Evolutionary conservation across 352 stramenopile genomes (phyloP).

Genomic region (Blastocystis sp.): DNA sequence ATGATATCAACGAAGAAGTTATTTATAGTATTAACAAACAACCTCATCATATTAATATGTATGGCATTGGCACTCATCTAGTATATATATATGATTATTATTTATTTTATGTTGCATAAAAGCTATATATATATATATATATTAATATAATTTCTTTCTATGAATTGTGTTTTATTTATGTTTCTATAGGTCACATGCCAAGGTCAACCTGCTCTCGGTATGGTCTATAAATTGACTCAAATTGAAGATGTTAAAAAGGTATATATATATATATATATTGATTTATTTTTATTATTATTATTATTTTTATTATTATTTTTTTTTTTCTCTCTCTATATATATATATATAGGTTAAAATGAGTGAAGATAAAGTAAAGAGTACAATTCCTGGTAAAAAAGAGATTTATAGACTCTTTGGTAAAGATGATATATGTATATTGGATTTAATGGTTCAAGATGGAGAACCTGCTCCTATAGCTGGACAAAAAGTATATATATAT

Average conservation of each 20-base stretch:
- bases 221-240: slow-evolving; percentile 97
- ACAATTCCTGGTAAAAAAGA: slow-evolving; percentile 54
- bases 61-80: slow-evolving; percentile 76
- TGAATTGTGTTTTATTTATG: slow-evolving; percentile 48
- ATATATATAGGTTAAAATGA: slow-evolving; percentile 96
- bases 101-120: background rate
- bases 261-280: no score
- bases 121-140: no score
- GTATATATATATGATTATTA: no score
- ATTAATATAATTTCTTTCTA: slow-evolving; percentile 41
- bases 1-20: slow-evolving; percentile 94
- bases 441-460: slow-evolving; percentile 66
- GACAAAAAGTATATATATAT: slow-evolving; percentile 58
- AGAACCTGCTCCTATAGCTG: slow-evolving; percentile 56
- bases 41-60: slow-evolving; percentile 77
- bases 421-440: slow-evolving; percentile 61
- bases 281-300: no score
- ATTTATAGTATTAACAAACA: slow-evolving; percentile 77
- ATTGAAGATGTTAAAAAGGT: slow-evolving; percentile 69
- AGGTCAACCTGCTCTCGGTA: slow-evolving; percentile 82
- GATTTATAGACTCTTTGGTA: slow-evolving; percentile 65
- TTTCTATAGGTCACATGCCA: slow-evolving; percentile 93
- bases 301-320: no score
- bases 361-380: slow-evolving; percentile 81
- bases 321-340: no score